Evolutionary conservation across 495 filamentous ascomycete genomes (phyloP), one percentile per base, ranked within the genome.

Genomic region (Copromyces sp.): DNA sequence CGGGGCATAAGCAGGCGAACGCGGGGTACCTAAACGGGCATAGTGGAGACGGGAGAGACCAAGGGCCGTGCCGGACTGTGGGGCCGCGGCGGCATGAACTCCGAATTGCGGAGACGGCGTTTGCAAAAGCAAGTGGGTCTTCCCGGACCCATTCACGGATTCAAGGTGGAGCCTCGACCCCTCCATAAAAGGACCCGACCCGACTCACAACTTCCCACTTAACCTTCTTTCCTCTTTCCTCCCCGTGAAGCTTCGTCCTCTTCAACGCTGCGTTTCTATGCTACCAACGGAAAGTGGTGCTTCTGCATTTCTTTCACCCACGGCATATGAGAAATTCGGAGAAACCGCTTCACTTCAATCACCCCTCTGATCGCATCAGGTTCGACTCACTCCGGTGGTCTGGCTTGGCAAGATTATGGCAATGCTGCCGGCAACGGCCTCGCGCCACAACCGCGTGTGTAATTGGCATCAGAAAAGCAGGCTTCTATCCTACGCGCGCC

Each of bases 391-490:
- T 37, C 16, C 53, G 29, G 53, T 65, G 53, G 53, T 2, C 53
- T 65, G 29, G 29, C 14, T 61, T 61, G 53, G 0, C 6, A 16
- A 61, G 53, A 61, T 61, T 35, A 8, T 9, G 29, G 53, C 3
- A 8, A 1, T 61, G 53, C 75, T 76, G 75, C 75, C 75, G 75
- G 75, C 74, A 71, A 74, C 75, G 75, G 75, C 70, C 75, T 76
- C 40, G 35, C 73, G 73, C 70, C 17, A 76, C 37, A 70, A 70
- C 70, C 35, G 73, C 70, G 75, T 72, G 70, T 74, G 73, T 72
- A 70, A 76, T 74, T 76, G 75, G 75, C 75, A 76, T 76, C 75
- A 76, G 73, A 76, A 76, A 76, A 74, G 75, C 75, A 76, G 73
- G 73, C 71, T n/a, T 4, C 68, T 20, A 29, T 59, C 47, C 20